Conservation (phyloP, 805 yeast species). For the Hanseniaspora vineae region DNA sequence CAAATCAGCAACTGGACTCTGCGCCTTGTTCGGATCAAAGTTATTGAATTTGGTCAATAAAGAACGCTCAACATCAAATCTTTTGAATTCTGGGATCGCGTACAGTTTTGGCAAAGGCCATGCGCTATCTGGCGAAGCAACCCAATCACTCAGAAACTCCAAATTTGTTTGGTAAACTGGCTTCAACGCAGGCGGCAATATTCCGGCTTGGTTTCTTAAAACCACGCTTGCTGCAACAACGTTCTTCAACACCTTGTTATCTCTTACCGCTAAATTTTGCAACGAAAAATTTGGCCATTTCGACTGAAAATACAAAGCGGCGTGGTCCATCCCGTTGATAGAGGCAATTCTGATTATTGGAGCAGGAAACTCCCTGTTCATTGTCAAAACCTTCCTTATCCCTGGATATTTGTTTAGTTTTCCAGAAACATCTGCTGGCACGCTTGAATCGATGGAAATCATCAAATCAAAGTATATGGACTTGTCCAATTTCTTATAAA, state of each 20-base stretch:
- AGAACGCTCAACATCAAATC: constrained; percentile 71
- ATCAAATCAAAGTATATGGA: constrained; percentile 38
- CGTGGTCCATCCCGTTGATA: constrained; percentile 74
- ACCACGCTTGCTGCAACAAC: constrained; percentile 77
- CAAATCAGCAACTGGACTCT: too few relatives aligned
- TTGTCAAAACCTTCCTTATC: constrained; percentile 20
- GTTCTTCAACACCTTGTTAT: constrained; percentile 35
- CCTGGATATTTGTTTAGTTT: constrained; percentile 31
- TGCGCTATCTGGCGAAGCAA: constrained; percentile 30
- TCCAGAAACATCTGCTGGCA: constrained; percentile 13
- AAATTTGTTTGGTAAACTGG: constrained; percentile 62
- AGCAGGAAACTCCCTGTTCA: constrained; percentile 21
- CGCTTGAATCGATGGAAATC: constrained; percentile 44
- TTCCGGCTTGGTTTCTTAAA: constrained; percentile 69
- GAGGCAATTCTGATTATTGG: constrained; percentile 63
- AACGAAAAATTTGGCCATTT: constrained; percentile 13
- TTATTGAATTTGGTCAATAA: constrained; percentile 54
- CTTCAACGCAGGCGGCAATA: constrained; percentile 63
- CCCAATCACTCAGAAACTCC: constrained; percentile 48
- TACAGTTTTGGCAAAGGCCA: constrained; percentile 80
- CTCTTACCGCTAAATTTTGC: constrained; percentile 12
- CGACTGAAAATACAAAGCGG: constrained; percentile 35
- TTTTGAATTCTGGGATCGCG: constrained; percentile 44
- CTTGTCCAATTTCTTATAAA: constrained; percentile 10
- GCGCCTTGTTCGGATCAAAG: too few relatives aligned